Evolutionary conservation across 2,329 filamentous ascomycete genomes (phyloP), one percentile per base, ranked within the genome.

Genomic region (Claviceps sorghi): DNA sequence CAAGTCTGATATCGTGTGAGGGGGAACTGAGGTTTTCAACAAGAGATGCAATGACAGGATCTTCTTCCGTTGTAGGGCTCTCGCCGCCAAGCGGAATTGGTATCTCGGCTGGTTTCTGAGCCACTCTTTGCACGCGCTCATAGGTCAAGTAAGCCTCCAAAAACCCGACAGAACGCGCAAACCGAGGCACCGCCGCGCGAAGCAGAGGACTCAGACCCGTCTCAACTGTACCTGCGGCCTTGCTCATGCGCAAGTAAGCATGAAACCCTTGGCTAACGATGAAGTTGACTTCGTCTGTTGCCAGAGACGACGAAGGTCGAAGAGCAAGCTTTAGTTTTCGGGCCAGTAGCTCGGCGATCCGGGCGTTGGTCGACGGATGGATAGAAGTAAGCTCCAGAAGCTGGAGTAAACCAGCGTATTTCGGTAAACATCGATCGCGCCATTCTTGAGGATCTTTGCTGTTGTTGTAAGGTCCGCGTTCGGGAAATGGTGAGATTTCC

Each of bases 261-360:
- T 79, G 79, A 61, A 93, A 88, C 0, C 86, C 87, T 58, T 82
- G 82, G 10, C 84, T 86, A 53, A 84, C 75, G 49, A 87, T 85
- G 58, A 93, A 88, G 38, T 79, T 75, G n/a, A 80, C 78, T 61
- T 83, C 77, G 56, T 83, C 77, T 3, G 78, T 79, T 2, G 75
- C 73, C 50, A 80, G 67, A 11, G 75, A 73, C 6, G 76, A 76
- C 1, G 79, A 79, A 8, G 81, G 79, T 21, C 78, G 72, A 45
- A 88, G 68, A 0, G 83, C 80, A 26, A 83, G 73, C 58, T 81
- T 79, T 41, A 88, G 66, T 60, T 86, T 86, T 52, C 77, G 73
- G 38, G 85, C 73, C 22, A 88, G 66, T 34, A 83, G 73, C 58
- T 84, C 77, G 1, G 80, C 76, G 58, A 88, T 80, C 55, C 81